Percentiles rank a stretch among this genome's conserved stretches.
Evolutionary conservation across 1,284 basidiomycete genomes (phyloP).

Genomic region (Earliella scabrosa): DNA sequence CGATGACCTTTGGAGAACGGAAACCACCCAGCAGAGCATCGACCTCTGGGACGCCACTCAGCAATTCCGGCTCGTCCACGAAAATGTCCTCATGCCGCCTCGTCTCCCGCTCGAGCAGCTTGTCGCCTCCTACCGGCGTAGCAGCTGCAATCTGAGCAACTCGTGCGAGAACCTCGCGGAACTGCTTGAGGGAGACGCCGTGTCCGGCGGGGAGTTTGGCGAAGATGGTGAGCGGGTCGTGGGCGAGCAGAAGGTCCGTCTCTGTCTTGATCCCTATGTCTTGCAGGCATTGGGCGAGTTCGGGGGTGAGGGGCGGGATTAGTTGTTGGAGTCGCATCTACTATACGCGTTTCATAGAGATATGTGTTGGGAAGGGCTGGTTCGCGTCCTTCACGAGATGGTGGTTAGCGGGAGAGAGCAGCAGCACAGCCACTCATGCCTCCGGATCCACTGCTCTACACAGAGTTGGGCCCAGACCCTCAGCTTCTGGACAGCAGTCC

Average conservation of each 20-base stretch:
- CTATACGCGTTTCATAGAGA: too few relatives aligned
- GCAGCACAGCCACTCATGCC: too few relatives aligned
- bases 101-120: slow-evolving; percentile 37
- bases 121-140: slow-evolving; percentile 43
- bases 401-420: too few relatives aligned
- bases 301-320: slow-evolving; percentile 28
- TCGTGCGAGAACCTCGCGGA: slow-evolving; percentile 43
- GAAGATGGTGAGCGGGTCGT: slow-evolving; percentile 50
- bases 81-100: slow-evolving; percentile 29
- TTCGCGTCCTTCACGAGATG: too few relatives aligned
- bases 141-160: slow-evolving; percentile 49
- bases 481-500: too few relatives aligned
- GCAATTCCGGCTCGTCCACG: slow-evolving; percentile 26
- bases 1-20: slow-evolving; percentile 53
- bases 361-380: too few relatives aligned
- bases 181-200: slow-evolving; percentile 48
- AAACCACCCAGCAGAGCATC: slow-evolving; percentile 55
- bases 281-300: slow-evolving; percentile 40
- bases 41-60: slow-evolving; percentile 48
- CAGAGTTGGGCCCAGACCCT: too few relatives aligned
- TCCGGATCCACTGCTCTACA: too few relatives aligned
- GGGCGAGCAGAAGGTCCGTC: slow-evolving; percentile 58
- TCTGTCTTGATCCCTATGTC: slow-evolving; percentile 57
- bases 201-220: slow-evolving; percentile 50
- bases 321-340: slow-evolving; percentile 33